Conservation (phyloP, 805 yeast species). For the Schizosaccharomyces lindneri region DNA sequence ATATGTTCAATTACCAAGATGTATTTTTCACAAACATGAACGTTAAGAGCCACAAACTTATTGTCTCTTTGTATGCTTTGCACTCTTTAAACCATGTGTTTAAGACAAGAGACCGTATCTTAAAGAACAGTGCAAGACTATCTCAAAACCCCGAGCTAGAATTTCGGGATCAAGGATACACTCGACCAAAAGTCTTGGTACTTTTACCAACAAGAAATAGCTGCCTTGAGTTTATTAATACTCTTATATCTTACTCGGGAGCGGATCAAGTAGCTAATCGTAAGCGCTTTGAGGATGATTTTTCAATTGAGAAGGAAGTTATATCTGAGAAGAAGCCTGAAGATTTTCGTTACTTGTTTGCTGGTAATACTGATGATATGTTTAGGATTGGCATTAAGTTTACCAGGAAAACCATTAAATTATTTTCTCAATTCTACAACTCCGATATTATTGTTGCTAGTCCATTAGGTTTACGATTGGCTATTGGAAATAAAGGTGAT, state of each 20-base stretch:
- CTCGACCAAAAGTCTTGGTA: conserved; percentile 69
- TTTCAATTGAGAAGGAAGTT: conserved; percentile 25
- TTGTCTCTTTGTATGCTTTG: conserved; percentile 28
- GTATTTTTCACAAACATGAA: background rate
- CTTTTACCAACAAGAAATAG: conserved; percentile 64
- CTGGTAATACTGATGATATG: conserved; percentile 78
- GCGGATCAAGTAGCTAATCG: conserved; percentile 58
- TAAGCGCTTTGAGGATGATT: conserved; percentile 49
- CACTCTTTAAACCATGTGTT: conserved; percentile 64
- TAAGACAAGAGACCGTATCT: conserved; percentile 65
- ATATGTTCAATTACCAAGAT: background rate
- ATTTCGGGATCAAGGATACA: conserved; percentile 79
- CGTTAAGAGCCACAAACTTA: background rate
- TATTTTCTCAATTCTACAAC: conserved; percentile 60
- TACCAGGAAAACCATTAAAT: conserved; percentile 63
- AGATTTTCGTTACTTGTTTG: conserved; percentile 56
- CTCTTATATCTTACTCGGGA: conserved; percentile 36
- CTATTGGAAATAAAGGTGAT: conserved; percentile 36
- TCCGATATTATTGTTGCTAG: conserved; percentile 78
- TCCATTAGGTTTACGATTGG: conserved; percentile 66
- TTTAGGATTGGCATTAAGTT: conserved; percentile 78
- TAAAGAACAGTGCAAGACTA: conserved; percentile 47
- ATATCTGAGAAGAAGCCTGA: conserved; percentile 42
- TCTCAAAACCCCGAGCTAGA: conserved; percentile 24
- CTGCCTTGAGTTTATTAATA: conserved; percentile 42